A percentile compares a stretch with the other conserved stretches of the same genome.
phyloP scores from a whole-genome alignment of 129 eudicot genomes.

The Lactuca saligna region DNA sequence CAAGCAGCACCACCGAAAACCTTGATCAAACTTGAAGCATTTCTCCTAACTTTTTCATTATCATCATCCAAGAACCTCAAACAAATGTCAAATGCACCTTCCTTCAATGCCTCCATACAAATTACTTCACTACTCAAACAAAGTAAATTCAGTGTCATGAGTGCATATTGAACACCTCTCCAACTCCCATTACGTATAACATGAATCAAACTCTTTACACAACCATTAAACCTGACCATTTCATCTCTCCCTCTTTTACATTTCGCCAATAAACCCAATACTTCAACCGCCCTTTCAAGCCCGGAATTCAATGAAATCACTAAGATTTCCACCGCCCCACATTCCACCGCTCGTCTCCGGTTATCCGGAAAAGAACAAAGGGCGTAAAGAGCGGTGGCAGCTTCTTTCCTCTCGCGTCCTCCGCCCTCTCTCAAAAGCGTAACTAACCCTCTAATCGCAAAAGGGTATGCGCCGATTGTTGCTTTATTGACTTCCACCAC shows the following conservation, averaged over 20 bases:
- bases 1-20: slow-evolving; percentile 53
- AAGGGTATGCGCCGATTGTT: slow-evolving; percentile 84
- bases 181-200: slow-evolving; percentile 73
- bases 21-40: slow-evolving; percentile 78
- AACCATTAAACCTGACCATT: slow-evolving; percentile 52
- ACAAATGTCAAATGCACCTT: slow-evolving; percentile 77
- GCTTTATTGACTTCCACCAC: slow-evolving; percentile 94
- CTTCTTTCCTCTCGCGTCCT: slow-evolving; percentile 75
- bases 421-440: slow-evolving; percentile 49
- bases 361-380: slow-evolving; percentile 80
- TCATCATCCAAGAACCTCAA: slow-evolving; percentile 81
- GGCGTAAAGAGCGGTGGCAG: slow-evolving; percentile 79
- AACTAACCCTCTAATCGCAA: slow-evolving; percentile 61
- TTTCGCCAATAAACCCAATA: slow-evolving; percentile 72
- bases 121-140: slow-evolving; percentile 54
- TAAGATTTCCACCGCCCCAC: slow-evolving; percentile 60
- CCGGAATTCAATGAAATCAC: slow-evolving; percentile 48
- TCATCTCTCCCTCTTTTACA: slow-evolving; percentile 69
- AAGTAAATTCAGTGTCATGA: slow-evolving; percentile 54
- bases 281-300: slow-evolving; percentile 88
- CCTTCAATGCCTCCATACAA: slow-evolving; percentile 51
- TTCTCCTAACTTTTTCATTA: slow-evolving; percentile 72
- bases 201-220: slow-evolving; percentile 49
- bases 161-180: slow-evolving; percentile 83
- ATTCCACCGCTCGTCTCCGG: slow-evolving; percentile 70